These are phyloP conservation scores for Lachnellula subtilissima DNA, from an alignment of 2,329 filamentous ascomycete species.

Conservation along the genomic window DNA sequence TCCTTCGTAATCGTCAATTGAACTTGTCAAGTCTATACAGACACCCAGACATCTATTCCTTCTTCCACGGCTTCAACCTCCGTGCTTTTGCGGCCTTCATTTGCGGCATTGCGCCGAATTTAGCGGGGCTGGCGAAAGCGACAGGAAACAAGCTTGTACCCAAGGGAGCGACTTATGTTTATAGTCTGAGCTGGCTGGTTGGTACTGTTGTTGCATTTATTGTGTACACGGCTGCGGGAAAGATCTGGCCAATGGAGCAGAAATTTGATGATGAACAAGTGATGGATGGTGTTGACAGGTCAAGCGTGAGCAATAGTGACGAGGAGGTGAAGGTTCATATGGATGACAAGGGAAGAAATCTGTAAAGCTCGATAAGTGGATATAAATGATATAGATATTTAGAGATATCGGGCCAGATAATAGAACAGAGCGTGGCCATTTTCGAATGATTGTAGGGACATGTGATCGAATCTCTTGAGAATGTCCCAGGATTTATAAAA, in stretches of 20 bases:
- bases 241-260: constrained; percentile 19
- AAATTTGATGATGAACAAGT: constrained; percentile 14
- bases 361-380: not conserved
- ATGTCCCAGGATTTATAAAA: no score
- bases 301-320: constrained; percentile 7
- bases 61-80: constrained; percentile 19
- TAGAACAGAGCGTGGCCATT: no score
- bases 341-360: not conserved
- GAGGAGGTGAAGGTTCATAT: constrained; percentile 8
- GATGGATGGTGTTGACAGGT: constrained; percentile 10
- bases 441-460: no score
- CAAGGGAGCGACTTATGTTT: constrained; percentile 20
- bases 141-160: constrained; percentile 17
- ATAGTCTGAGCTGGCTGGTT: constrained; percentile 23
- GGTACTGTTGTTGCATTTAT: constrained; percentile 19
- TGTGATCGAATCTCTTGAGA: no score
- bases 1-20: constrained; percentile 30
- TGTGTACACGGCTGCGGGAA: constrained; percentile 12
- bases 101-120: constrained; percentile 17
- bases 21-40: constrained; percentile 32
- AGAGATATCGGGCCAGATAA: not conserved
- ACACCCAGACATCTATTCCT: constrained; percentile 20
- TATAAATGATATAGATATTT: not conserved
- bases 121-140: constrained; percentile 20
- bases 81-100: constrained; percentile 19